phyloP scores from a whole-genome alignment of 208 protist genomes.

The Cochliopodium minus region DNA sequence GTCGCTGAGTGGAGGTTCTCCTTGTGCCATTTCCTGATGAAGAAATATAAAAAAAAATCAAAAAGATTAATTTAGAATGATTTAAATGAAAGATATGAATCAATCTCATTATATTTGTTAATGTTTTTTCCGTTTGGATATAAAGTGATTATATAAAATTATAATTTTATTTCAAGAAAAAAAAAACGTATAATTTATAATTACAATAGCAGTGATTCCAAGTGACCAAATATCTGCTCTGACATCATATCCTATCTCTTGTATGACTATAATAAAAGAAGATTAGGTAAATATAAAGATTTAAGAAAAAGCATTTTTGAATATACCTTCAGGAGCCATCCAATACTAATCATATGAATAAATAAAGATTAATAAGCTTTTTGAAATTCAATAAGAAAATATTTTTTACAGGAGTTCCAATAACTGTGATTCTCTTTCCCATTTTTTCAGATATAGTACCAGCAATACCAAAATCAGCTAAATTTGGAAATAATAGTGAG shows the following conservation, averaged over 20 bases:
- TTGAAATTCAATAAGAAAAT: not conserved
- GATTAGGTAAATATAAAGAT: no score
- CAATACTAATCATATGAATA: slow-evolving; percentile 37
- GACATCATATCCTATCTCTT: slow-evolving; percentile 63
- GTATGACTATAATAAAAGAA: slow-evolving; percentile 38
- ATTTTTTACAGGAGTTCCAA: slow-evolving; percentile 4
- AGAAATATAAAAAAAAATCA: no score
- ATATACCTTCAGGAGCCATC: slow-evolving; percentile 63
- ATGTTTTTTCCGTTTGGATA: no score
- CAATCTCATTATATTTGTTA: no score
- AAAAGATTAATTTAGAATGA: no score
- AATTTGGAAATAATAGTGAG: no score
- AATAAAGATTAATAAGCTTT: not conserved
- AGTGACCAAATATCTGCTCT: slow-evolving; percentile 79
- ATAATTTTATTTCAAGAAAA: no score
- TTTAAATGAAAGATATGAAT: no score
- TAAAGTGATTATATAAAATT: no score
- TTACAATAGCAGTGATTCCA: slow-evolving; percentile 80
- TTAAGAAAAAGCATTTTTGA: no score
- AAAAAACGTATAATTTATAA: no score
- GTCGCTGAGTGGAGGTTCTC: slow-evolving; percentile 59
- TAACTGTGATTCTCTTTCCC: slow-evolving; percentile 26
- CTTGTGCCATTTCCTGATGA: slow-evolving; percentile 87
- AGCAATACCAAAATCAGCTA: slow-evolving; percentile 32
- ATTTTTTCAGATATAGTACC: slow-evolving; percentile 31